phyloP scores from a whole-genome alignment of 2,329 filamentous ascomycete species.

The Fusarium haematococcum region DNA sequence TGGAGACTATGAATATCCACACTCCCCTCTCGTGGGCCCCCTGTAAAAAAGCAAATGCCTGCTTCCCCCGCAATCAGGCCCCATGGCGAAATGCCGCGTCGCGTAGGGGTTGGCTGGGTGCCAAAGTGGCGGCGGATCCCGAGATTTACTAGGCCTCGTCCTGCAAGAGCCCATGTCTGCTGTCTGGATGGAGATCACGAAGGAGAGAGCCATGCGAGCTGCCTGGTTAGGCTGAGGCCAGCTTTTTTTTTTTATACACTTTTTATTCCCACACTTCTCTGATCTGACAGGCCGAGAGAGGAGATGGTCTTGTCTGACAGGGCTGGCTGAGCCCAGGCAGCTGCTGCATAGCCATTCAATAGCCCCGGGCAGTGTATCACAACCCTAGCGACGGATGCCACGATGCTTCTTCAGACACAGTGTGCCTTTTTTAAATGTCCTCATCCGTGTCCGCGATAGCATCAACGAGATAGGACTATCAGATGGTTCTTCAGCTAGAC shows the following conservation, averaged over 20 bases:
- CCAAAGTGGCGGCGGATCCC: slow-evolving; percentile 21
- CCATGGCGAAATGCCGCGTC: slow-evolving; percentile 16
- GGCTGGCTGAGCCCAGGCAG: slow-evolving; percentile 33
- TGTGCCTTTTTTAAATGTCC: slow-evolving; percentile 12
- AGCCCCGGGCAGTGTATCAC: neutral
- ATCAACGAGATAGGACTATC: neutral
- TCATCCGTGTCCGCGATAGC: slow-evolving; percentile 1
- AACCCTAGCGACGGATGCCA: neutral
- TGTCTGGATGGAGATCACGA: neutral
- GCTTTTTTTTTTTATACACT: neutral
- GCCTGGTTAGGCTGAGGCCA: slow-evolving; percentile 26
- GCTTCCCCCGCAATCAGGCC: slow-evolving; percentile 37
- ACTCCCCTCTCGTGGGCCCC: slow-evolving; percentile 25
- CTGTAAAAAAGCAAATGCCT: slow-evolving; percentile 31
- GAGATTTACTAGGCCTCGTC: slow-evolving; percentile 7
- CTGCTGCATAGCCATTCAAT: slow-evolving; percentile 15
- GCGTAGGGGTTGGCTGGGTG: slow-evolving; percentile 10
- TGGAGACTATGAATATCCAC: slow-evolving; percentile 18
- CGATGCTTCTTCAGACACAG: slow-evolving; percentile 16
- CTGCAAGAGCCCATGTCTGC: neutral
- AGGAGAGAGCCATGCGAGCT: slow-evolving; percentile 6
- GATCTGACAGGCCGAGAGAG: slow-evolving; percentile 5
- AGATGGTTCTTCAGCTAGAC: neutral
- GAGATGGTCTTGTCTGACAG: slow-evolving; percentile 7
- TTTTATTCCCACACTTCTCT: neutral